Evolutionary conservation across 2,329 filamentous ascomycete genomes (phyloP).

Genomic region (Epichloe festucae): DNA sequence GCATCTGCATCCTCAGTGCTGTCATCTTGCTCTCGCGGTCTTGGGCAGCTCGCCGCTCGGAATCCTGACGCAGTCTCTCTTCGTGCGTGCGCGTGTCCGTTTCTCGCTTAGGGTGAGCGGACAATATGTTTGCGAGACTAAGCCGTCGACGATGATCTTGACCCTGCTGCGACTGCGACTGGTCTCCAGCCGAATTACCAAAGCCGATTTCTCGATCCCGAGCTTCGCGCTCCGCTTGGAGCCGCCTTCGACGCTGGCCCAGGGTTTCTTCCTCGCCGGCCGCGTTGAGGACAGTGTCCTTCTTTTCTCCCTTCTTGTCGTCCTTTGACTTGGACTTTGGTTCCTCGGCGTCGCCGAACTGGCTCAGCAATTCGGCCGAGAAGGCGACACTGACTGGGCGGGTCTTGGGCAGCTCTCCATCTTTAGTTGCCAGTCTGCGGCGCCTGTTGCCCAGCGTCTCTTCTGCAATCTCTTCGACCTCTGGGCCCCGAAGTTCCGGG

Average conservation of each 20-base stretch:
- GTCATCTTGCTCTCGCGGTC: constrained; percentile 37
- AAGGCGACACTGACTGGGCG: constrained; percentile 54
- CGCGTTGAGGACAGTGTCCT: constrained; percentile 17
- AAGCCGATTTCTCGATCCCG: constrained; percentile 41
- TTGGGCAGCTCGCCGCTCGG: constrained; percentile 25
- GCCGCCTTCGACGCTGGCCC: constrained; percentile 59
- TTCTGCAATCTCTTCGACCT: constrained; percentile 45
- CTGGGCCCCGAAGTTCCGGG: constrained; percentile 25
- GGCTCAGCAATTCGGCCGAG: constrained; percentile 53
- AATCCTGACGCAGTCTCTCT: constrained; percentile 27
- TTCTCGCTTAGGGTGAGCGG: constrained; percentile 28
- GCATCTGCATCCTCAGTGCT: constrained; percentile 36
- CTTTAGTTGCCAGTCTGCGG: constrained; percentile 48
- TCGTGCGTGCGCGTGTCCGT: constrained; percentile 27
- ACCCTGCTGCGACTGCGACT: constrained; percentile 12
- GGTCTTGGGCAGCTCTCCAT: constrained; percentile 36
- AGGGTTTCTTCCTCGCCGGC: constrained; percentile 57
- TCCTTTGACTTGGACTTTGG: constrained; percentile 18
- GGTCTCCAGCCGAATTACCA: constrained; percentile 13
- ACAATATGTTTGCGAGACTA: constrained; percentile 48
- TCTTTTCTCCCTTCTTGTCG: constrained; percentile 25
- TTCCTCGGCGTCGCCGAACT: constrained; percentile 42
- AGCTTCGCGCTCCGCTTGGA: constrained; percentile 58
- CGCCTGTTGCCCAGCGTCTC: constrained; percentile 55
- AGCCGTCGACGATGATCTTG: constrained; percentile 18